These are phyloP conservation scores for Cruciata laevipes DNA, from an alignment of 257 asterid species.

Conservation along the genomic window DNA sequence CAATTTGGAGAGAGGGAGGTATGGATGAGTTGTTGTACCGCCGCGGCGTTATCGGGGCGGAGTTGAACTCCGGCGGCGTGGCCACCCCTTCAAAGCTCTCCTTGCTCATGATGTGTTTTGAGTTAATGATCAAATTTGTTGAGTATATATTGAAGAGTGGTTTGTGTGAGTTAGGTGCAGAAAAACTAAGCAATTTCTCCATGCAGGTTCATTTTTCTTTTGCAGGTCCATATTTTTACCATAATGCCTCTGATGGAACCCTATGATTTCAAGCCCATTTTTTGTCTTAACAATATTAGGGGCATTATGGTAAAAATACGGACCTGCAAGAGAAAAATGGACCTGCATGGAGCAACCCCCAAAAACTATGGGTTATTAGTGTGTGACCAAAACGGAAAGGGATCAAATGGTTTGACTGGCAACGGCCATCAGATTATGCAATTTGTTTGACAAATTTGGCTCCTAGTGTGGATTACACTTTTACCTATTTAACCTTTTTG, in stretches of 20 bases:
- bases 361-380: neutral
- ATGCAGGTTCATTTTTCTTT: too few species aligned
- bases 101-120: conserved; percentile 9
- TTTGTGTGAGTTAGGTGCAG: neutral
- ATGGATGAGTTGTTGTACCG: conserved; percentile 7
- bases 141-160: neutral
- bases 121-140: neutral
- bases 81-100: conserved; percentile 11
- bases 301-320: too few species aligned
- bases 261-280: too few species aligned
- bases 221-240: too few species aligned
- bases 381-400: conserved; percentile 7
- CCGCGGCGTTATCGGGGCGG: conserved; percentile 49
- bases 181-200: too few species aligned
- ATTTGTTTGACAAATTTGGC: conserved; percentile 15
- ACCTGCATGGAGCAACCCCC: too few species aligned
- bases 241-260: too few species aligned
- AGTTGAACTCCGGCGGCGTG: conserved; percentile 14
- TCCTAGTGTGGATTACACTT: neutral
- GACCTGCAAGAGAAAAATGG: too few species aligned
- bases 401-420: neutral
- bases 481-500: too few species aligned
- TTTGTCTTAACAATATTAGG: too few species aligned
- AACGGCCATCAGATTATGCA: neutral
- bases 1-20: conserved; percentile 34